phyloP scores from a whole-genome alignment of 2,329 filamentous ascomycete genomes.

The Coccinonectria pachysandricola region DNA sequence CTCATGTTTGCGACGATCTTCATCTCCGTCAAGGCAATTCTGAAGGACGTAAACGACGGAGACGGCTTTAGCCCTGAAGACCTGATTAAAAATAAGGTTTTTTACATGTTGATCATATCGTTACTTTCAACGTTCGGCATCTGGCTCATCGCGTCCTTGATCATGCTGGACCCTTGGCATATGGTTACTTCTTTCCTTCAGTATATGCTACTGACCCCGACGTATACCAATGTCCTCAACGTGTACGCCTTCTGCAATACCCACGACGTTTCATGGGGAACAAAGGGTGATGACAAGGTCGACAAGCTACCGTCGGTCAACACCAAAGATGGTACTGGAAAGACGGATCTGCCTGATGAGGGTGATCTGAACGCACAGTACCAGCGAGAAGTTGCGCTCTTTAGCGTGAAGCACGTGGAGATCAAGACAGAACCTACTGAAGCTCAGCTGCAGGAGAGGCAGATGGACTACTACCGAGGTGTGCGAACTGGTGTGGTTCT shows the following conservation, averaged over 20 bases:
- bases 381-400: conserved; percentile 68
- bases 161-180: conserved; percentile 98
- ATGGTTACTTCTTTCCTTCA: conserved; percentile 95
- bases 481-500: conserved; percentile 88
- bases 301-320: conserved; percentile 83
- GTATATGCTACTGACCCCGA: conserved; percentile 90
- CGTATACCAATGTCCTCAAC: conserved; percentile 97
- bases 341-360: conserved; percentile 92
- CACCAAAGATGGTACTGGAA: conserved; percentile 79
- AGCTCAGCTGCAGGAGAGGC: conserved; percentile 58
- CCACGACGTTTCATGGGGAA: conserved; percentile 97
- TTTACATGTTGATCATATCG: conserved; percentile 89
- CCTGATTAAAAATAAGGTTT: conserved; percentile 78
- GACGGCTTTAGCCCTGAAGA: conserved; percentile 58
- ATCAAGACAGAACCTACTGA: conserved; percentile 52
- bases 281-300: conserved; percentile 93
- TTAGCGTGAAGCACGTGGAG: conserved; percentile 63
- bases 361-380: conserved; percentile 93
- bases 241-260: conserved; percentile 99
- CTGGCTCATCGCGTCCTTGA: conserved; percentile 80
- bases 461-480: conserved; percentile 97
- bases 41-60: conserved; percentile 51
- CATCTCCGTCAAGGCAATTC: conserved; percentile 81
- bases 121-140: conserved; percentile 86
- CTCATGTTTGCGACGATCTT: conserved; percentile 91